A percentile compares a stretch with the other conserved stretches of the same genome.
Evolutionary conservation across 441 rosid species (phyloP).

Genomic region (Raphanus hybrid): DNA sequence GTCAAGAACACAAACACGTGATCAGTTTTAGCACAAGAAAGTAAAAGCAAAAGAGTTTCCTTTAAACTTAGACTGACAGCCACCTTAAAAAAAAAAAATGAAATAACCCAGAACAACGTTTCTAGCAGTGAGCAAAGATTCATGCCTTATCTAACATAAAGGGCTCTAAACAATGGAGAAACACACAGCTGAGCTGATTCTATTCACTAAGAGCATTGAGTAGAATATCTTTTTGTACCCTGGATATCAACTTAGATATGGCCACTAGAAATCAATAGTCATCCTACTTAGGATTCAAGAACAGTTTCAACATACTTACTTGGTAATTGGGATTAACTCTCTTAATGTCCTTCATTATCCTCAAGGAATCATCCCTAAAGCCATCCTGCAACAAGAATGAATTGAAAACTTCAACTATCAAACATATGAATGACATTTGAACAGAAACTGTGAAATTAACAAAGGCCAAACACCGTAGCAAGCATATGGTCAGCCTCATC

Average conservation of each 20-base stretch:
- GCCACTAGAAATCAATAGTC: constrained; percentile 1
- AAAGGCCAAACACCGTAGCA: constrained; percentile 61
- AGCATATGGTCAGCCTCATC: constrained; percentile 99
- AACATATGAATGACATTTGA: not conserved
- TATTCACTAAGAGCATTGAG: constrained; percentile 6
- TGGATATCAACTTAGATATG: not conserved
- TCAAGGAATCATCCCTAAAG: constrained; percentile 85
- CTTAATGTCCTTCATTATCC: constrained; percentile 84
- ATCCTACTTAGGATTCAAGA: constrained; percentile 5
- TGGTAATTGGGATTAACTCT: constrained; percentile 62
- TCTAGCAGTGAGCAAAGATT: not conserved
- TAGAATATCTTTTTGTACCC: not conserved
- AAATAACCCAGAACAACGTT: not conserved
- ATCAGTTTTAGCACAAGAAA: constrained; percentile 20
- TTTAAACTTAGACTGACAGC: constrained; percentile 8
- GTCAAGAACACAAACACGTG: not conserved
- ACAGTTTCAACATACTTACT: constrained; percentile 75
- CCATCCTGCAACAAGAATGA: constrained; percentile 71
- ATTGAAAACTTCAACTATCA: constrained; percentile 12
- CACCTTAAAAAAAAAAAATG: too few relatives aligned
- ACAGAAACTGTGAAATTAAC: not conserved
- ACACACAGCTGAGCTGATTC: not conserved
- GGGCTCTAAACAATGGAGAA: not conserved
- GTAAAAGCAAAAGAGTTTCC: constrained; percentile 5
- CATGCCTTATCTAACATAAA: not conserved